Percentiles rank a stretch among this genome's conserved stretches.
Conservation (phyloP, 129 eudicot species). For the Ambrosia trifida region DNA sequence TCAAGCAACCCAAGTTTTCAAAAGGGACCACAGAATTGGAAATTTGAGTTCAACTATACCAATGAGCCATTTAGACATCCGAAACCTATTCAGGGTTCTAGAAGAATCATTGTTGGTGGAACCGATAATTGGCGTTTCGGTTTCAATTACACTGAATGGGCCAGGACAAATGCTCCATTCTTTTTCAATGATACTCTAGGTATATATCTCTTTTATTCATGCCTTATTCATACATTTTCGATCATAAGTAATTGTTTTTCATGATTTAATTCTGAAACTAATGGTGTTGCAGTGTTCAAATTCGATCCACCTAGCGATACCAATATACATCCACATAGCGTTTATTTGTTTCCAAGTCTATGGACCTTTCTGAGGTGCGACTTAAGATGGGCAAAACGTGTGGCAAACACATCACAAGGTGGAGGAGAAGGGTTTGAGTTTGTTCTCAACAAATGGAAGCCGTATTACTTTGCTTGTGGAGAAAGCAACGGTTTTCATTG, state of each 20-base stretch:
- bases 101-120: conserved; percentile 56
- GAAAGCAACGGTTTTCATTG: conserved; percentile 67
- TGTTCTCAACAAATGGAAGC: conserved; percentile 60
- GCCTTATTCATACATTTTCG: not conserved
- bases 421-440: conserved; percentile 66
- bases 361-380: conserved; percentile 67
- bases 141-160: conserved; percentile 66
- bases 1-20: conserved; percentile 23
- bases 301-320: conserved; percentile 61
- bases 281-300: conserved; percentile 52
- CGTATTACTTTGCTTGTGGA: conserved; percentile 72
- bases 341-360: conserved; percentile 55
- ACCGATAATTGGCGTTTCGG: conserved; percentile 69
- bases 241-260: not conserved
- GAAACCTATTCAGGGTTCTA: conserved; percentile 36
- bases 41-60: conserved; percentile 22
- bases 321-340: conserved; percentile 55
- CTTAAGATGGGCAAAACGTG: conserved; percentile 45
- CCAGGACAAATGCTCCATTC: conserved; percentile 54
- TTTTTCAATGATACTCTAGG: conserved; percentile 61
- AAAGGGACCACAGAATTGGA: conserved; percentile 28
- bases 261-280: not conserved
- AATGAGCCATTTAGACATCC: conserved; percentile 32
- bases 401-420: conserved; percentile 50
- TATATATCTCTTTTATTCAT: conserved; percentile 8